Evolutionary conservation across 306 rosid species (phyloP).

Genomic region (Acmispon strigosus): DNA sequence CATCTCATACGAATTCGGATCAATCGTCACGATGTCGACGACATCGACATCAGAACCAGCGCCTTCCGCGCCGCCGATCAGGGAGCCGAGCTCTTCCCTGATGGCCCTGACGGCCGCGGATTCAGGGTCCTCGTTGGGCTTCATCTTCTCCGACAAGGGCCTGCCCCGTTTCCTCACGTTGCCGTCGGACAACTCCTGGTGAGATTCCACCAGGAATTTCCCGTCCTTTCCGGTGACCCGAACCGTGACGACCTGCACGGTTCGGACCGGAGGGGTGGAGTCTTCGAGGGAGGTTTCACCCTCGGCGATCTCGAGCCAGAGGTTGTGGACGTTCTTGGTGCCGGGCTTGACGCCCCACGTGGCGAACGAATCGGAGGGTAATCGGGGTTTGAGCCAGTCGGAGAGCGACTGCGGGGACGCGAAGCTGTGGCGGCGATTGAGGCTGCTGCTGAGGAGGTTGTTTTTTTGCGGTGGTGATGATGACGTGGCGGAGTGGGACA

Average conservation of each 20-base stretch:
- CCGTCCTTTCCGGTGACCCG: conserved; percentile 38
- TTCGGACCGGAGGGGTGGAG: conserved; percentile 77
- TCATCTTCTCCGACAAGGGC: conserved; percentile 95
- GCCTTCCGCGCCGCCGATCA: not conserved
- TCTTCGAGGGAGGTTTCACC: conserved; percentile 83
- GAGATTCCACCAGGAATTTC: conserved; percentile 49
- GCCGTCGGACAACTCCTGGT: conserved; percentile 77
- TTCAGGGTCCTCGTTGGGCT: conserved; percentile 72
- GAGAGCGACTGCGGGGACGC: conserved; percentile 70
- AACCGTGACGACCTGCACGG: conserved; percentile 68
- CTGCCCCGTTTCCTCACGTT: conserved; percentile 52
- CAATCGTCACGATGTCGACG: conserved; percentile 38
- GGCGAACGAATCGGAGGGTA: conserved; percentile 77
- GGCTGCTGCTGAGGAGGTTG: not conserved
- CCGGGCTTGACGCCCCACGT: conserved; percentile 92
- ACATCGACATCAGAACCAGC: conserved; percentile 1
- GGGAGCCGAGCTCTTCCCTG: conserved; percentile 79
- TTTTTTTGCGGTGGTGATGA: not conserved
- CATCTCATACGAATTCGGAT: conserved; percentile 65
- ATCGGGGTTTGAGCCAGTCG: conserved; percentile 77
- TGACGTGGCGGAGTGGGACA: conserved; percentile 37
- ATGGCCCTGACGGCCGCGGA: conserved; percentile 70
- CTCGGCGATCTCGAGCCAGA: conserved; percentile 85
- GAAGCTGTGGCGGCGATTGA: conserved; percentile 38
- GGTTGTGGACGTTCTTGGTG: conserved; percentile 90